Evolutionary conservation across 352 stramenopile genomes (phyloP), one percentile per base, ranked within the genome.

Genomic region (Peronospora destructor): DNA sequence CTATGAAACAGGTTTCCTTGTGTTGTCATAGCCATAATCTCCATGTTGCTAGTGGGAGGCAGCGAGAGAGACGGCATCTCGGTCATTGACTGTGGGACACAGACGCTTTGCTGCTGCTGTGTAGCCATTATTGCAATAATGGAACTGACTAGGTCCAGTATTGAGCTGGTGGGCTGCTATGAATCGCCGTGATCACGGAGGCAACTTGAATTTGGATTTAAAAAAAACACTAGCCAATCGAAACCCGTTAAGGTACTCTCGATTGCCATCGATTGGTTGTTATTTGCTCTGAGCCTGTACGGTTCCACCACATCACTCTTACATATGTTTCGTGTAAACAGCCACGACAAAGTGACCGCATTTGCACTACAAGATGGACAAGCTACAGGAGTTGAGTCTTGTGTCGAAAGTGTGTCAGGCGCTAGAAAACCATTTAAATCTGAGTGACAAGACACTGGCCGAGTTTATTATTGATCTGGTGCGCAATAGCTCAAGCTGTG

Each of bases 401-500:
- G 63, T 94, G 63, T 94, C 80, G 57, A 94, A 94, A 74, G 73
- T 94, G 50, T 92, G 82, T 61, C 82, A 73, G 57, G 79, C 88
- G 65, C 71, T 94, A 47, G 84, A 92, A 59, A 92, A 98, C 66
- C 79, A 94, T 50, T 68, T 98, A 45, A 91, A 91, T 32, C 86
- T 98, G 66, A 92, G 86, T 49, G 96, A 99, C 68, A 95, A 96
- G 60, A 98, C 94, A 29, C 74, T 99, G 43, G 85, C 95, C 9
- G 95, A 98, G 78, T 98, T 98, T 54, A 79, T 98, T 28, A 96
- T 97, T 59, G 77, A 96, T 53, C 66, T 95, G 49, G 84, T 94
- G 38, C 77, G 88, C 41, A 64, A 84, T 35, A 86, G 70, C 60
- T 45, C 69, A 6, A 91, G 64, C 52, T 95, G 53, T 64, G 61